Evolutionary conservation across 768 basidiomycete genomes (phyloP).

Genomic region (Suillus americanus): DNA sequence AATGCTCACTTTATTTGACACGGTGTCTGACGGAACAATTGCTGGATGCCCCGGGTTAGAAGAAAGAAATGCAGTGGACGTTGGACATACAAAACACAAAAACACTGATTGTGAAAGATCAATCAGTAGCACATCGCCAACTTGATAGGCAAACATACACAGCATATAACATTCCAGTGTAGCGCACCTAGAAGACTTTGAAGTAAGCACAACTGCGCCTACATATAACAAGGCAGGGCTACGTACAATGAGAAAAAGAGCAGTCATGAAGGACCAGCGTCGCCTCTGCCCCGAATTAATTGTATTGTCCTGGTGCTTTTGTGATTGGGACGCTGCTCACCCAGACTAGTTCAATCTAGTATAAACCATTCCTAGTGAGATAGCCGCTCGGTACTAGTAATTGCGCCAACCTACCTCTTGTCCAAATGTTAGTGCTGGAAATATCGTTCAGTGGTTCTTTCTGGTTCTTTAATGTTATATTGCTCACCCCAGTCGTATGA

Average conservation of each 20-base stretch:
- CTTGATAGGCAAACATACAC: neutral
- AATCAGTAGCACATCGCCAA: neutral
- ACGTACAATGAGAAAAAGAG: neutral
- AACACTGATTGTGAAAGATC: neutral
- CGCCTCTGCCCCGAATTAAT: neutral
- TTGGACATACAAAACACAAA: neutral
- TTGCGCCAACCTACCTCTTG: neutral
- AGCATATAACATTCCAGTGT: neutral
- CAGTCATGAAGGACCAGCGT: neutral
- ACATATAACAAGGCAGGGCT: neutral
- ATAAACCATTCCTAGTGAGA: neutral
- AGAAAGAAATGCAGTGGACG: neutral
- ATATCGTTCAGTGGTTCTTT: neutral
- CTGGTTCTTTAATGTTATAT: neutral
- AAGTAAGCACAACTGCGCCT: neutral
- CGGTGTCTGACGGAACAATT: neutral
- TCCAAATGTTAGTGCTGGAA: neutral
- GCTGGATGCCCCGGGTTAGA: neutral
- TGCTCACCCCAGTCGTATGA: neutral
- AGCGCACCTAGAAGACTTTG: neutral
- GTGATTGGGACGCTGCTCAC: neutral
- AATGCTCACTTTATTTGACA: neutral
- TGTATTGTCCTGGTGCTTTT: neutral
- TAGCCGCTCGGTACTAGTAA: neutral
- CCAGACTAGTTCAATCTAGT: neutral